Percentiles rank a stretch among this genome's conserved stretches.
These are phyloP conservation scores for Globisporangium paroecandrum DNA, from an alignment of 352 stramenopile genomes.

Conservation along the genomic window DNA sequence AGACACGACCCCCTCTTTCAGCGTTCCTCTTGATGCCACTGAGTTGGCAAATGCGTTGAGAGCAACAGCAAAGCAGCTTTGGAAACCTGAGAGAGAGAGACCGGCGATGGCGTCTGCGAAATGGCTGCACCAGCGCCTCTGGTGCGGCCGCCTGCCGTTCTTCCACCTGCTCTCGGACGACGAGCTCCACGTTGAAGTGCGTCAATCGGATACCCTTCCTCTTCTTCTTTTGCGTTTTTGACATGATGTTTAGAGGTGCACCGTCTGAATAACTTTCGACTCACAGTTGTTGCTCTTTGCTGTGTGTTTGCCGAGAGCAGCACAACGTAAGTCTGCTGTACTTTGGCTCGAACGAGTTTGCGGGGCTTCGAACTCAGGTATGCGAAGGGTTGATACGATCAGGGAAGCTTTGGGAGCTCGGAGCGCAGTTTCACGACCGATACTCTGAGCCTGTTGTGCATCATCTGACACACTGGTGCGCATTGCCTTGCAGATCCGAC, in stretches of 20 bases:
- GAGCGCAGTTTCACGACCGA: background rate
- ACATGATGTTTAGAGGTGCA: no score
- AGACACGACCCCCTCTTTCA: no score
- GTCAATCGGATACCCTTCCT: no score
- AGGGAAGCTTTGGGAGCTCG: background rate
- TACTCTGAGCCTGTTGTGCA: no score
- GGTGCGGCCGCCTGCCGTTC: slow-evolving; percentile 43
- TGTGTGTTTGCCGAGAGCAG: slow-evolving; percentile 12
- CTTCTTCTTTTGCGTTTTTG: no score
- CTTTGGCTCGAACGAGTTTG: slow-evolving; percentile 35
- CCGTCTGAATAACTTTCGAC: background rate
- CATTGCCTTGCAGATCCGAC: slow-evolving; percentile 26
- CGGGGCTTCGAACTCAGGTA: slow-evolving; percentile 39
- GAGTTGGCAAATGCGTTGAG: slow-evolving; percentile 1
- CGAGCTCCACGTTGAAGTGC: slow-evolving; percentile 31
- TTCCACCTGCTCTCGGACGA: slow-evolving; percentile 33
- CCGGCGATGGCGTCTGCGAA: slow-evolving; percentile 23
- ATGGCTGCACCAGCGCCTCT: slow-evolving; percentile 38
- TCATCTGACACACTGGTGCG: no score
- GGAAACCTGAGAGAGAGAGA: background rate
- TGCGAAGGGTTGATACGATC: background rate
- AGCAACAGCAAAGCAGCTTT: slow-evolving; percentile 17
- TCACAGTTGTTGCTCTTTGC: background rate
- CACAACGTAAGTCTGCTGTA: slow-evolving; percentile 31
- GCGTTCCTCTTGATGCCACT: no score